phyloP scores from a whole-genome alignment of 768 basidiomycete genomes.

The Mycena sanguinolenta region DNA sequence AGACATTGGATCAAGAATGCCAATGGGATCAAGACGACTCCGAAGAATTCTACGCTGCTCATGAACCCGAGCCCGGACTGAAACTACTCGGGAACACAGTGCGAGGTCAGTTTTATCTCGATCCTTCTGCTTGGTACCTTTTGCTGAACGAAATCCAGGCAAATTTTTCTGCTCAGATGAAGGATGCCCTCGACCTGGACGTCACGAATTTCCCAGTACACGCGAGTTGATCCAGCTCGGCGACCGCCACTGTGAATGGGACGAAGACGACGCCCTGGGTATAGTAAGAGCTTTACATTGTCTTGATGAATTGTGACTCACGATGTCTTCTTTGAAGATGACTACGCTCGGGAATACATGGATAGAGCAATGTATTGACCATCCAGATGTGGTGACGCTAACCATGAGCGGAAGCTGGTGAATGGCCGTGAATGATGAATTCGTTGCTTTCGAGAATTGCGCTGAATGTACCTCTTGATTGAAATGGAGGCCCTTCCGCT shows the following conservation, averaged over 20 bases:
- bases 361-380: slow-evolving; percentile 30
- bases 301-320: neutral
- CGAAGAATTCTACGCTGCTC: slow-evolving; percentile 28
- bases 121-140: neutral
- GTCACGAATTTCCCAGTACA: slow-evolving; percentile 6
- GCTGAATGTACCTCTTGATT: too few relatives aligned
- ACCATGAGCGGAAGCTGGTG: slow-evolving; percentile 32
- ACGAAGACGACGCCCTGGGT: slow-evolving; percentile 30
- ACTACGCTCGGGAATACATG: slow-evolving; percentile 19
- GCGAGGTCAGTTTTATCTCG: slow-evolving; percentile 23
- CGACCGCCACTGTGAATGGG: slow-evolving; percentile 18
- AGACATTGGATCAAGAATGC: slow-evolving; percentile 24
- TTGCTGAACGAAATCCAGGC: neutral
- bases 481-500: too few relatives aligned
- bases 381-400: slow-evolving; percentile 30
- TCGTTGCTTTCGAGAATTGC: neutral
- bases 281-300: neutral
- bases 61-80: slow-evolving; percentile 28
- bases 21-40: slow-evolving; percentile 27
- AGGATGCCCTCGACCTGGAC: slow-evolving; percentile 12
- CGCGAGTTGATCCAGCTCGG: slow-evolving; percentile 28
- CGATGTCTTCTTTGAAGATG: slow-evolving; percentile 2
- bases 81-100: slow-evolving; percentile 29
- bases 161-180: slow-evolving; percentile 35
- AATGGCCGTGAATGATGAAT: neutral